Percentiles rank a stretch among this genome's conserved stretches.
Conservation (phyloP, 495 filamentous ascomycete species). For the Aspergillus hancockii region DNA sequence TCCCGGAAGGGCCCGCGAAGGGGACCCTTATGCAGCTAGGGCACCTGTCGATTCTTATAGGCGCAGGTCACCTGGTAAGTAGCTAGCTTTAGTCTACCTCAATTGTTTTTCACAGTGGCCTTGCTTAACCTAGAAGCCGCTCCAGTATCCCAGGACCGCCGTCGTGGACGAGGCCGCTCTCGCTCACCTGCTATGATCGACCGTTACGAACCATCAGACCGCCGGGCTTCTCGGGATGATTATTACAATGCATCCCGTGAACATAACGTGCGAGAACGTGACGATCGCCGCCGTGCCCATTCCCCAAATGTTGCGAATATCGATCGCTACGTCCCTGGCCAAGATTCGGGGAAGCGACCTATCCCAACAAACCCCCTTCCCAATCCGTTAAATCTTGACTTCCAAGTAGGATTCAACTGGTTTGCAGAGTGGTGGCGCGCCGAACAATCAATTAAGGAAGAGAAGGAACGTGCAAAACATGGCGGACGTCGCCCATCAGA, state of each 20-base stretch:
- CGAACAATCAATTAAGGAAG: slow-evolving; percentile 83
- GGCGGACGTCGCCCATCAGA: slow-evolving; percentile 72
- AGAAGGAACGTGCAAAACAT: slow-evolving; percentile 74
- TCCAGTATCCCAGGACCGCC: slow-evolving; percentile 49
- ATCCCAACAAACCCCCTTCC: slow-evolving; percentile 71
- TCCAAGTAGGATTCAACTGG: slow-evolving; percentile 93
- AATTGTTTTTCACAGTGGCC: not conserved
- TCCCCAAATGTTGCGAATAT: slow-evolving; percentile 72
- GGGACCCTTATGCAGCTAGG: slow-evolving; percentile 35
- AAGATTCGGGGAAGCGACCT: slow-evolving; percentile 59
- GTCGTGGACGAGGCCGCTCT: slow-evolving; percentile 59
- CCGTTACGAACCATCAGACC: slow-evolving; percentile 67
- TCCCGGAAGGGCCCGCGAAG: slow-evolving; percentile 43
- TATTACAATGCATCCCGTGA: slow-evolving; percentile 61
- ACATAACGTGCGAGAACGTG: slow-evolving; percentile 64
- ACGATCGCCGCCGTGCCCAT: slow-evolving; percentile 65
- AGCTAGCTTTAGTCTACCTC: slow-evolving; percentile 11
- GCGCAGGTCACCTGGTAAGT: slow-evolving; percentile 55
- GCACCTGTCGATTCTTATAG: slow-evolving; percentile 42
- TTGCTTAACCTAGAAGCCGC: not conserved
- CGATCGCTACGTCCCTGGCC: slow-evolving; percentile 93
- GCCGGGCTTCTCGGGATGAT: slow-evolving; percentile 51
- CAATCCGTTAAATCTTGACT: slow-evolving; percentile 82
- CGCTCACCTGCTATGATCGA: slow-evolving; percentile 72
- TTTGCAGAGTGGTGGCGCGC: slow-evolving; percentile 96